Percentiles rank a stretch among this genome's conserved stretches.
These are phyloP conservation scores for Phytomonas francai DNA, from an alignment of 208 protist species.

Conservation along the genomic window DNA sequence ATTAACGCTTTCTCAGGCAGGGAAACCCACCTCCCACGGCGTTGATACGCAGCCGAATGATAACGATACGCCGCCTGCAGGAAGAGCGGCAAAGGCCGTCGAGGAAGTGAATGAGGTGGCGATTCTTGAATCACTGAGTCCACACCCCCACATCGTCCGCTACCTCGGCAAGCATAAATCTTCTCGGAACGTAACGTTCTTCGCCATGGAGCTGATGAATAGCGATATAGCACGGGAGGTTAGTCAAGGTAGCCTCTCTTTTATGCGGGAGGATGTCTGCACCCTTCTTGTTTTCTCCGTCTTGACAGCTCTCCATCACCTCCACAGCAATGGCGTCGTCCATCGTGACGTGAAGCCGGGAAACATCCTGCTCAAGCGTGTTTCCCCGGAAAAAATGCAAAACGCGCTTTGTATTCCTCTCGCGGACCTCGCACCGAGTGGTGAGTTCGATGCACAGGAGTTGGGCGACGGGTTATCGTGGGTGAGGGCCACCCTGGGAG, in stretches of 20 bases:
- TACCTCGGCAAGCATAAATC: constrained; percentile 45
- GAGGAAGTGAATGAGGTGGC: constrained; percentile 24
- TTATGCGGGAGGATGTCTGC: constrained; percentile 34
- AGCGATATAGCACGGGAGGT: constrained; percentile 67
- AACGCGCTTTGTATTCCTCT: not conserved
- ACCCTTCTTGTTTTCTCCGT: constrained; percentile 36
- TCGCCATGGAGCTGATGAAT: constrained; percentile 79
- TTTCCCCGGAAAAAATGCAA: constrained; percentile 2
- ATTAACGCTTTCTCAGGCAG: constrained; percentile 16
- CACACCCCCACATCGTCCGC: constrained; percentile 60
- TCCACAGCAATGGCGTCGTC: constrained; percentile 52
- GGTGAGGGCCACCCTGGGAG: constrained; percentile 47
- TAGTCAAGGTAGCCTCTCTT: constrained; percentile 25
- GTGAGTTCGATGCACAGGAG: too few species aligned
- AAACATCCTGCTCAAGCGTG: constrained; percentile 61
- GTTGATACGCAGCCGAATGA: not conserved
- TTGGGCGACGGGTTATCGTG: not conserved
- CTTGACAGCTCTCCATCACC: constrained; percentile 35
- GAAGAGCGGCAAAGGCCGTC: not conserved
- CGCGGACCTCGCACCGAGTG: too few species aligned
- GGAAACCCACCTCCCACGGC: not conserved
- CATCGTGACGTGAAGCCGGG: constrained; percentile 82
- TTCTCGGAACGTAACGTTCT: constrained; percentile 28
- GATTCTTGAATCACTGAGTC: constrained; percentile 40
- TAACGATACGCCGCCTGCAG: not conserved